These are phyloP conservation scores for Flaveria floridana DNA, from an alignment of 140 eudicot species.

Conservation along the genomic window DNA sequence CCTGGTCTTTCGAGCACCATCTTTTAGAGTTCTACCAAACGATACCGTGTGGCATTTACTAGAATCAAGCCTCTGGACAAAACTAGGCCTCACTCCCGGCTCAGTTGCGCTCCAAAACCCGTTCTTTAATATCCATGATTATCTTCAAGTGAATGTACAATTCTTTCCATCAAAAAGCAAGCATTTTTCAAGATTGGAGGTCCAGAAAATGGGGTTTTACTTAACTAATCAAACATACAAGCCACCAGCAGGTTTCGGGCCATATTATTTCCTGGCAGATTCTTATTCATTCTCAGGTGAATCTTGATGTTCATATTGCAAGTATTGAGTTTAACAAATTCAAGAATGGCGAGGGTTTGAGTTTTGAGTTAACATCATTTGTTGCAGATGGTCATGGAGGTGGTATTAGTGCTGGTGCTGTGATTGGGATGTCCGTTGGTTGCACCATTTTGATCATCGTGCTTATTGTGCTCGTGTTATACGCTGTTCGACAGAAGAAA, in stretches of 20 bases:
- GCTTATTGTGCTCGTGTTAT: constrained; percentile 56
- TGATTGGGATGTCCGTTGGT: constrained; percentile 58
- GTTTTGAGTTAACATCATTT: constrained; percentile 17
- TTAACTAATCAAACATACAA: constrained; percentile 82
- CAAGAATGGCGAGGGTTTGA: constrained; percentile 5
- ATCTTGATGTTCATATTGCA: neutral
- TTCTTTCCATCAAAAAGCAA: constrained; percentile 66
- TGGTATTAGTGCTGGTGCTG: constrained; percentile 37
- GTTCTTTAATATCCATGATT: constrained; percentile 56
- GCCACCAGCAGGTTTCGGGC: constrained; percentile 84
- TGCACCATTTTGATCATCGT: constrained; percentile 54
- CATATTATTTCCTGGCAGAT: constrained; percentile 72
- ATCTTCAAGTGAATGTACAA: constrained; percentile 67
- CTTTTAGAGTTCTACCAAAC: constrained; percentile 62
- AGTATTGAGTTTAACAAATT: neutral
- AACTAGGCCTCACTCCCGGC: constrained; percentile 60
- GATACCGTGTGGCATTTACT: constrained; percentile 58
- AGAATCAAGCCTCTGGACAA: constrained; percentile 78
- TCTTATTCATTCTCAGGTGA: constrained; percentile 72
- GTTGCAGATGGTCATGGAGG: constrained; percentile 48
- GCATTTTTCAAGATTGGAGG: constrained; percentile 60
- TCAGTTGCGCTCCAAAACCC: constrained; percentile 78
- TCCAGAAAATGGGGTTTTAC: constrained; percentile 71
- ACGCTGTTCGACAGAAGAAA: constrained; percentile 73
- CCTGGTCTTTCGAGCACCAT: constrained; percentile 72